Percentiles rank a stretch among this genome's conserved stretches.
Conservation (phyloP, 805 yeast genomes). For the Candida maltosa region DNA sequence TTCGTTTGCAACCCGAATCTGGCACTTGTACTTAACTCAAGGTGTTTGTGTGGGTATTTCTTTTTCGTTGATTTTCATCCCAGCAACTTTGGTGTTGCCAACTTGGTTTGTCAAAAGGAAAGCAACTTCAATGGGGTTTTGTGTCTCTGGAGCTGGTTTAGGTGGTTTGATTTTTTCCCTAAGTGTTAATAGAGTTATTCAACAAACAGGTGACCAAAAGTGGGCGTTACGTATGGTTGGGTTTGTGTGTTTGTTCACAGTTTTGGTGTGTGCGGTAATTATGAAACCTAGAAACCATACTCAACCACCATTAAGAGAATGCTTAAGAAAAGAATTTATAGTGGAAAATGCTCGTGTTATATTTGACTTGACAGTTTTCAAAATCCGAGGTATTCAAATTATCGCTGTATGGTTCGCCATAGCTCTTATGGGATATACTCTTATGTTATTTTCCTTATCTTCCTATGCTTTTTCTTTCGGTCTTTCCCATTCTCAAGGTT, state of each 20-base stretch:
- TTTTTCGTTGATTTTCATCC: slow-evolving; percentile 40
- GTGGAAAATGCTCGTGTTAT: slow-evolving; percentile 25
- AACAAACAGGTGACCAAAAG: slow-evolving; percentile 35
- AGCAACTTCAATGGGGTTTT: slow-evolving; percentile 48
- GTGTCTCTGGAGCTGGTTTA: slow-evolving; percentile 46
- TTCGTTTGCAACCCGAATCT: slow-evolving; percentile 44
- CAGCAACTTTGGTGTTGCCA: slow-evolving; percentile 42
- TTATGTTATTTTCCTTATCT: slow-evolving; percentile 31
- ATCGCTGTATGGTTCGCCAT: slow-evolving; percentile 33
- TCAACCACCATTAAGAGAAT: slow-evolving; percentile 18
- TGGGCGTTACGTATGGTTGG: slow-evolving; percentile 45
- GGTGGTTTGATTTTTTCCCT: slow-evolving; percentile 51
- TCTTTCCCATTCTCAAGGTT: slow-evolving; percentile 25
- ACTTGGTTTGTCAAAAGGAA: slow-evolving; percentile 46
- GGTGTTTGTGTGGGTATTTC: slow-evolving; percentile 49
- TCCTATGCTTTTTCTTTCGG: slow-evolving; percentile 44
- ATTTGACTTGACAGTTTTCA: slow-evolving; percentile 29
- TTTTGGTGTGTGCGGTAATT: slow-evolving; percentile 37
- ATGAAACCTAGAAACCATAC: slow-evolving; percentile 42
- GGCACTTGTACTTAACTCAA: slow-evolving; percentile 53
- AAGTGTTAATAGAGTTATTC: slow-evolving; percentile 35
- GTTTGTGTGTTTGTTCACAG: slow-evolving; percentile 22
- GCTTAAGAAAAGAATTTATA: slow-evolving; percentile 17
- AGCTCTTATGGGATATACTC: slow-evolving; percentile 33
- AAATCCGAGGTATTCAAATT: slow-evolving; percentile 17